These are phyloP conservation scores for Cercospora citrullina DNA, from an alignment of 2,329 filamentous ascomycete species.

Conservation along the genomic window DNA sequence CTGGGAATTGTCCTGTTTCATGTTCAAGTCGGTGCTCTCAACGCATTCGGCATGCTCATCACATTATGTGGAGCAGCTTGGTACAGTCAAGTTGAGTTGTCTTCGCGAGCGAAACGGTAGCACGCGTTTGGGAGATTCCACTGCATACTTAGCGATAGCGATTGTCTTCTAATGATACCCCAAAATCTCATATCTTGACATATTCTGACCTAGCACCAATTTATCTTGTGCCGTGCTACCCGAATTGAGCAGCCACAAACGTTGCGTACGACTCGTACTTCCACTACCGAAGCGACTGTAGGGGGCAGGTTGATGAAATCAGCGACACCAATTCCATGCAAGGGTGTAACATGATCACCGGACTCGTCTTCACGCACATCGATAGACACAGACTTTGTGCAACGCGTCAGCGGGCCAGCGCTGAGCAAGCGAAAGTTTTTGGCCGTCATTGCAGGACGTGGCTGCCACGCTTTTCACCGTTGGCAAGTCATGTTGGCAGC, in stretches of 20 bases:
- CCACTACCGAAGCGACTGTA: background rate
- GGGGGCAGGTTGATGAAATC: background rate
- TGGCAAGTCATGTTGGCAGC: background rate
- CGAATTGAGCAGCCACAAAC: background rate
- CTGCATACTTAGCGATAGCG: background rate
- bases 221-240: background rate
- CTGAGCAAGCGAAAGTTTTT: background rate
- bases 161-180: background rate
- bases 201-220: background rate
- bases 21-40: slow-evolving; percentile 42
- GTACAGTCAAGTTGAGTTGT: slow-evolving; percentile 60
- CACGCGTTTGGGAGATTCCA: background rate
- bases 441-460: background rate
- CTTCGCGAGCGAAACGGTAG: slow-evolving; percentile 14
- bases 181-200: background rate
- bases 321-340: background rate
- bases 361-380: background rate
- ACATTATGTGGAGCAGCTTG: slow-evolving; percentile 58
- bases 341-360: background rate
- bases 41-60: slow-evolving; percentile 57
- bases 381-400: background rate
- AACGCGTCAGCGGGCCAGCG: background rate
- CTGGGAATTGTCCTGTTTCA: slow-evolving; percentile 42
- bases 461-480: background rate
- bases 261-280: background rate